These are phyloP conservation scores for Mortierella antarctica DNA, from an alignment of 192 early-diverging fungal genomes.

Conservation along the genomic window DNA sequence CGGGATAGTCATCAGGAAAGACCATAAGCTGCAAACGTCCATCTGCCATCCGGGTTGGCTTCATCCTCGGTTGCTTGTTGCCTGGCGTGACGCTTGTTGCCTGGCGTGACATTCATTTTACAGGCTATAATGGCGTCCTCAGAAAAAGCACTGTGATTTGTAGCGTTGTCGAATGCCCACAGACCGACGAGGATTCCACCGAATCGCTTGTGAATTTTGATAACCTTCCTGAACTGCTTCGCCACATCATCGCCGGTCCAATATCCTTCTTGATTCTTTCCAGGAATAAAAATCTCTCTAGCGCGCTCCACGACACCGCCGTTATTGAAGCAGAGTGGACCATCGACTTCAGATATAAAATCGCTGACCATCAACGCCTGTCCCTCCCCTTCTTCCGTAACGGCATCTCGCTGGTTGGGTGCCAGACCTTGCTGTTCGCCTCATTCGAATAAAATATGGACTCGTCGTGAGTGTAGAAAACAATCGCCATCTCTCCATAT, in stretches of 20 bases:
- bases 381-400: slow-evolving; percentile 22
- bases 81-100: slow-evolving; percentile 9
- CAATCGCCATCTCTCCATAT: background rate
- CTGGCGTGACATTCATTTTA: slow-evolving; percentile 16
- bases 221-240: slow-evolving; percentile 23
- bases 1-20: slow-evolving; percentile 12
- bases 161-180: slow-evolving; percentile 42
- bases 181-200: slow-evolving; percentile 5
- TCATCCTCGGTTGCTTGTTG: slow-evolving; percentile 19
- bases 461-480: slow-evolving; percentile 36
- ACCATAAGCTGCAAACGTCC: background rate
- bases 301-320: background rate
- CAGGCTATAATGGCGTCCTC: slow-evolving; percentile 9
- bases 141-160: slow-evolving; percentile 2
- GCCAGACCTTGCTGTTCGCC: slow-evolving; percentile 7
- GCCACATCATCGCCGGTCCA: slow-evolving; percentile 15
- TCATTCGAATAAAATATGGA: slow-evolving; percentile 25
- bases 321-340: slow-evolving; percentile 1
- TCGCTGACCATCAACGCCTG: slow-evolving; percentile 18
- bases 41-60: background rate
- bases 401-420: background rate
- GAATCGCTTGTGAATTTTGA: slow-evolving; percentile 14
- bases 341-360: slow-evolving; percentile 16
- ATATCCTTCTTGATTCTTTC: slow-evolving; percentile 29
- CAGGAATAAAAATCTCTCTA: slow-evolving; percentile 6